Evolutionary conservation across 768 basidiomycete genomes (phyloP).

Genomic region (Erythrobasidium yunnanense): DNA sequence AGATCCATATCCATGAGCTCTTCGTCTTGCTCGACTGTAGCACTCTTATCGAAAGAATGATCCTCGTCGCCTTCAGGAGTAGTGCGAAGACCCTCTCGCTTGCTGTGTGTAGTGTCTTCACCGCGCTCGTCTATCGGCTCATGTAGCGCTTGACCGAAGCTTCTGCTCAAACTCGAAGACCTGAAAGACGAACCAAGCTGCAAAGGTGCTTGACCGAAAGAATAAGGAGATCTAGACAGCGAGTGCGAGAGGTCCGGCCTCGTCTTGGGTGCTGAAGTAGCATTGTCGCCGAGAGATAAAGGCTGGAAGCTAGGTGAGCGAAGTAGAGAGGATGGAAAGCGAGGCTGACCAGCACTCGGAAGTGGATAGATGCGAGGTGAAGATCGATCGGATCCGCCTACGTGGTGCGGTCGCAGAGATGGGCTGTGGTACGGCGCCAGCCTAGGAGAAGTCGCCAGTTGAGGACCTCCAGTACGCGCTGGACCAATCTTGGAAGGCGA

Average conservation of each 20-base stretch:
- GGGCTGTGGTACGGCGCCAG: neutral
- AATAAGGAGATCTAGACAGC: neutral
- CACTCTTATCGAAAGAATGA: neutral
- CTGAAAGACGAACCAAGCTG: neutral
- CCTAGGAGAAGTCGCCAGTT: neutral
- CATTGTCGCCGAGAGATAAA: neutral
- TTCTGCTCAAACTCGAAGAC: neutral
- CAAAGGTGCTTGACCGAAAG: conserved; percentile 22
- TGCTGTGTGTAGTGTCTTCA: neutral
- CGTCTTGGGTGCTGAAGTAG: neutral
- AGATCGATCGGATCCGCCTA: neutral
- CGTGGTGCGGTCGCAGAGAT: neutral
- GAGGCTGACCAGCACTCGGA: neutral
- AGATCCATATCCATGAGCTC: conserved; percentile 26
- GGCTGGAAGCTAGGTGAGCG: neutral
- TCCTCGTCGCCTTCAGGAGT: neutral
- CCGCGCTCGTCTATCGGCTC: neutral
- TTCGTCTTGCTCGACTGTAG: conserved; percentile 1
- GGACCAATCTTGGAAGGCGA: neutral
- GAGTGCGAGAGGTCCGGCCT: neutral
- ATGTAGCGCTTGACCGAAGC: neutral
- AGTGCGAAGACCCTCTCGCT: too few relatives aligned
- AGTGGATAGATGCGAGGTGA: neutral
- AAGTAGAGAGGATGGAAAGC: neutral
- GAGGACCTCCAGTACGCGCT: neutral